phyloP scores from a whole-genome alignment of 179 eudicot species.

The Spinacia oleracea region DNA sequence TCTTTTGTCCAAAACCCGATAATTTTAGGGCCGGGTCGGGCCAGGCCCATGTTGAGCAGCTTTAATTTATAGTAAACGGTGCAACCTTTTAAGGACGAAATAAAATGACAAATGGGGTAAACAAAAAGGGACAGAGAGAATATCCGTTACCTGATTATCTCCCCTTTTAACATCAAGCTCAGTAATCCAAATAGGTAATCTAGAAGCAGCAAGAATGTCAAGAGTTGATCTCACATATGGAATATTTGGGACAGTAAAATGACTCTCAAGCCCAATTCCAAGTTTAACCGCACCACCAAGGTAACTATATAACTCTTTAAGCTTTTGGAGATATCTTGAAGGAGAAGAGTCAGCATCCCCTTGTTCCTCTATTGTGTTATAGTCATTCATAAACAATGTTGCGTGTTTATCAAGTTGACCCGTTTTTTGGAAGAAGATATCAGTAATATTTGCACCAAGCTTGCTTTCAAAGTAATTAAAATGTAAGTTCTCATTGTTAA shows the following conservation, averaged over 20 bases:
- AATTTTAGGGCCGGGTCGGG: too few species aligned
- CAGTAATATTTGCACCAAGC: constrained; percentile 36
- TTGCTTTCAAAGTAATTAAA: constrained; percentile 37
- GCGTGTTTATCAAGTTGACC: constrained; percentile 25
- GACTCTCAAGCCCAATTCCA: constrained; percentile 57
- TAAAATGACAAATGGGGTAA: too few species aligned
- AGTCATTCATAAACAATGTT: constrained; percentile 57
- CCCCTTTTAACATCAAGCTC: constrained; percentile 49
- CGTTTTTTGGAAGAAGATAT: constrained; percentile 24
- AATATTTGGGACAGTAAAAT: constrained; percentile 36
- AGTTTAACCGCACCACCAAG: constrained; percentile 12
- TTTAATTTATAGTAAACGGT: too few species aligned
- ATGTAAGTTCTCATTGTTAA: constrained; percentile 31
- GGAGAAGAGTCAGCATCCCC: constrained; percentile 22
- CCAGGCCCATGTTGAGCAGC: too few species aligned
- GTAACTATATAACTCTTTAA: constrained; percentile 6
- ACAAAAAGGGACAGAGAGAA: too few species aligned
- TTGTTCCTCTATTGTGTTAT: constrained; percentile 56
- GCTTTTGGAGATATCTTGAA: constrained; percentile 28
- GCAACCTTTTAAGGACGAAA: too few species aligned
- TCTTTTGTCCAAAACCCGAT: too few species aligned
- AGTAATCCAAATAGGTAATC: constrained; percentile 60
- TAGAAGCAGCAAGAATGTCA: constrained; percentile 46
- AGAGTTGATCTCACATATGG: constrained; percentile 54
- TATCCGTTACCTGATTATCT: constrained; percentile 33